A percentile compares a stretch with the other conserved stretches of the same genome.
These are phyloP conservation scores for Phenoliferia sp. DNA, from an alignment of 1,284 basidiomycete species.

Conservation along the genomic window DNA sequence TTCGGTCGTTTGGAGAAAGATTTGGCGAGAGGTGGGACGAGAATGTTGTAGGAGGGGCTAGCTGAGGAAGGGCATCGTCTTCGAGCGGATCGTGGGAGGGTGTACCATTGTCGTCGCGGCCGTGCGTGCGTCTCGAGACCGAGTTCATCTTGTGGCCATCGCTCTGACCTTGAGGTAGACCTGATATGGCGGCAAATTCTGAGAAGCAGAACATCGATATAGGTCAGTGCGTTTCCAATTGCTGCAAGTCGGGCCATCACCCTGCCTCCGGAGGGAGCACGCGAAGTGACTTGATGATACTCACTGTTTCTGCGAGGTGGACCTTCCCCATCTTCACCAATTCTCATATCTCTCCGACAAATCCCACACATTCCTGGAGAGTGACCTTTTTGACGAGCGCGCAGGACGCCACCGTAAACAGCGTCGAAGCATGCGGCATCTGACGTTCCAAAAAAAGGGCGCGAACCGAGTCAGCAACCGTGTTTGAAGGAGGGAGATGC, in stretches of 20 bases:
- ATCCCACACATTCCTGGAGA: constrained; percentile 88
- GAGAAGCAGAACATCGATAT: neutral
- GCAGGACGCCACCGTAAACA: constrained; percentile 65
- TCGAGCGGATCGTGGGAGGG: constrained; percentile 22
- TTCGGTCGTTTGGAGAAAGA: too few species aligned
- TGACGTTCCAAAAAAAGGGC: constrained; percentile 3
- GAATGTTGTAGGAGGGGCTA: neutral
- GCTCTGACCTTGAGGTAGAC: constrained; percentile 6
- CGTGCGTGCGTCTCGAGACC: constrained; percentile 21
- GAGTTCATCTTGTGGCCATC: constrained; percentile 31
- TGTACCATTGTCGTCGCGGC: neutral
- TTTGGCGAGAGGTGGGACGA: too few species aligned
- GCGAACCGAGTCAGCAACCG: neutral
- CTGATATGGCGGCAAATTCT: constrained; percentile 38
- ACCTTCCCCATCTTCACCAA: constrained; percentile 61
- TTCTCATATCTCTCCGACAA: constrained; percentile 89
- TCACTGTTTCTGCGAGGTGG: constrained; percentile 77
- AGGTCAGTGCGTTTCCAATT: neutral
- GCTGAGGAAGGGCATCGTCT: constrained; percentile 34
- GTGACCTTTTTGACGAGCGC: constrained; percentile 60
- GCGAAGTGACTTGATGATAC: constrained; percentile 43
- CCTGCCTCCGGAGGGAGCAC: neutral
- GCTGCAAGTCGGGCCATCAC: neutral
- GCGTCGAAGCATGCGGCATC: constrained; percentile 46
- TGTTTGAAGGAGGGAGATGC: constrained; percentile 13